These are phyloP conservation scores for Amniculicola lignicola DNA, from an alignment of 495 filamentous ascomycete species.

Conservation along the genomic window DNA sequence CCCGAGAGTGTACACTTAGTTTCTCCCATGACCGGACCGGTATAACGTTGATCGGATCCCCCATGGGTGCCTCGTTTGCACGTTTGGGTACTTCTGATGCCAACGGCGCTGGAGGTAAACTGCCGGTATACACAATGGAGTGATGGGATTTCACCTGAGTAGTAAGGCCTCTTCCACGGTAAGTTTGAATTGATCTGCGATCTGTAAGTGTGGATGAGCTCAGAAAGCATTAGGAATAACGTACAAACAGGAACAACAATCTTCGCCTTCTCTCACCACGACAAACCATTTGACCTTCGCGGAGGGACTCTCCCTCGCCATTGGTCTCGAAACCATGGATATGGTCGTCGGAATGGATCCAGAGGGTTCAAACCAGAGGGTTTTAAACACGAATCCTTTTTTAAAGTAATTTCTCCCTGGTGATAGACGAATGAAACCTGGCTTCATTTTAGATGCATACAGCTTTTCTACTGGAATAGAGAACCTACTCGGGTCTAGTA, in stretches of 20 bases:
- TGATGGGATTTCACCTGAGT: slow-evolving; percentile 29
- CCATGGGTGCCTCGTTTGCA: not conserved
- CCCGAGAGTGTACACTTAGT: slow-evolving; percentile 39
- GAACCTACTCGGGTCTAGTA: no score
- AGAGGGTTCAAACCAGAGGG: slow-evolving; percentile 28
- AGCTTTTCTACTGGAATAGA: no score
- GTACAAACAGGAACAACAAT: slow-evolving; percentile 31
- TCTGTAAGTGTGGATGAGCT: no score
- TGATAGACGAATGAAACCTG: no score
- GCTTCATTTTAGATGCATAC: no score
- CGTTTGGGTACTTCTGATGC: not conserved
- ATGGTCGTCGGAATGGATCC: slow-evolving; percentile 10
- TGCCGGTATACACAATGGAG: slow-evolving; percentile 34
- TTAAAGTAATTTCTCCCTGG: slow-evolving; percentile 10
- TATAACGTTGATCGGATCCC: slow-evolving; percentile 3
- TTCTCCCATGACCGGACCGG: not conserved
- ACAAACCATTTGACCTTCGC: slow-evolving; percentile 36
- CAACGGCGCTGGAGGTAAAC: not conserved
- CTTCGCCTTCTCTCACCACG: slow-evolving; percentile 27
- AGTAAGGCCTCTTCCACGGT: slow-evolving; percentile 26
- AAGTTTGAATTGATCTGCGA: slow-evolving; percentile 37
- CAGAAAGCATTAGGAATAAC: no score
- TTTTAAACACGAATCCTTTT: slow-evolving; percentile 9
- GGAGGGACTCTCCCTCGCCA: slow-evolving; percentile 20
- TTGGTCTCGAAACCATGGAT: not conserved